Conservation (phyloP, 257 asterid genomes). For the Solanum virginianum region DNA sequence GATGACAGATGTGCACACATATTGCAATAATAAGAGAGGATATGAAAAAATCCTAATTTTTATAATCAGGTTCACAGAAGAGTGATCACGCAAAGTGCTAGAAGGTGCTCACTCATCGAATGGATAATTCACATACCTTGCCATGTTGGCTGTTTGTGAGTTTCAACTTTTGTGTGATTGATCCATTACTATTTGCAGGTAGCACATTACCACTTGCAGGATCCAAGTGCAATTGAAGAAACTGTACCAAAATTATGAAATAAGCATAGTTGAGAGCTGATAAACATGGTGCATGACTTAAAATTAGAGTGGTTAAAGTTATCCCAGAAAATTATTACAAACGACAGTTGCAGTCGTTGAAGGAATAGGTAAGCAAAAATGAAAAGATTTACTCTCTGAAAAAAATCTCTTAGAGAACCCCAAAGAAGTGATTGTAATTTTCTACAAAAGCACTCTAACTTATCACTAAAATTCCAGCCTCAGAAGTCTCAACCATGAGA, state of each 20-base stretch:
- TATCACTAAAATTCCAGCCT: neutral
- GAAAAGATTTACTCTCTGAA: neutral
- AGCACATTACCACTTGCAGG: conserved; percentile 82
- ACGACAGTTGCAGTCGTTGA: neutral
- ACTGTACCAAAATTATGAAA: conserved; percentile 33
- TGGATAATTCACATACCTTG: conserved; percentile 38
- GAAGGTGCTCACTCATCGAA: neutral
- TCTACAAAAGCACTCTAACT: neutral
- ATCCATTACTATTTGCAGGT: conserved; percentile 59
- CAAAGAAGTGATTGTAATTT: neutral
- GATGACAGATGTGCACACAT: neutral
- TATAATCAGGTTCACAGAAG: neutral
- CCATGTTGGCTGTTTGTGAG: conserved; percentile 87
- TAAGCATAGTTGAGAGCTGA: neutral
- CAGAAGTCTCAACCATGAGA: neutral
- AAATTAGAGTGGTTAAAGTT: neutral
- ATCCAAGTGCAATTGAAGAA: conserved; percentile 93
- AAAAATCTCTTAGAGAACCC: neutral
- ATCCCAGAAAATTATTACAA: neutral
- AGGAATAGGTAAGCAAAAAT: neutral
- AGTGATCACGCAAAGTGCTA: neutral
- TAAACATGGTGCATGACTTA: neutral
- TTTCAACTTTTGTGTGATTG: conserved; percentile 59
- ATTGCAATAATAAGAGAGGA: neutral
- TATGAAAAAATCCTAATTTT: neutral